Evolutionary conservation across 805 yeast genomes (phyloP), one percentile per base, ranked within the genome.

Genomic region (Saccharomycopsis javanensis): DNA sequence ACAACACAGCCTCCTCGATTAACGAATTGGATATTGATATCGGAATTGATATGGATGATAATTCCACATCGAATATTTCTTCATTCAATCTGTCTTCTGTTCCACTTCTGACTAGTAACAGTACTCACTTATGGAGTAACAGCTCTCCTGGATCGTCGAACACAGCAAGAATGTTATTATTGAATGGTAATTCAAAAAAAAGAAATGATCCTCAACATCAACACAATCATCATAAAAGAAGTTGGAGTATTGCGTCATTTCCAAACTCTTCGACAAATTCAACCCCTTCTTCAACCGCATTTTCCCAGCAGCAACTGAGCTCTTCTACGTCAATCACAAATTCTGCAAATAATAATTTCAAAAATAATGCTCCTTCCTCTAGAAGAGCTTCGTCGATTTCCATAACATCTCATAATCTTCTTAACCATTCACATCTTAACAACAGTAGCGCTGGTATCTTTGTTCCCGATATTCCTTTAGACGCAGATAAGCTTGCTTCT

Each of bases 161-260:
- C 23, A 20, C 10, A 8, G 11, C 48, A 42, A 42, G 23, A 20
- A 42, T 42, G 15, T 18, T 42, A 4, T 15, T 42, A 35, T 35
- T 52, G 33, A 28, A 52, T 37, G 55, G 42, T 11, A 35, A 37
- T 16, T 38, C 25, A 7, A 42, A 13, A 11, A 42, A 20, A 13
- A 18, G 48, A 42, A 42, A 20, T 7, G n/a, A 42, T 42, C 28
- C 48, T 8, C 48, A 42, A 38, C 46, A 38, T 3, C 2, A 16
- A 3, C 42, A 35, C 5, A 35, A 3, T 11, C 48, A 42, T 42
- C 62, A 60, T 34, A 60, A 57, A 20, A 28, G 62, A 27, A 60
- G 62, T 33, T 57, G 60, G 62, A 57, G 61, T 7, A 60, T 60
- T 52, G 55, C 59, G 13, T 48, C 48, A 8, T 30, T 30, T 55